Base-by-base conservation (phyloP, 345 rosid species). In the Xanthoceras sorbifolium region DNA sequence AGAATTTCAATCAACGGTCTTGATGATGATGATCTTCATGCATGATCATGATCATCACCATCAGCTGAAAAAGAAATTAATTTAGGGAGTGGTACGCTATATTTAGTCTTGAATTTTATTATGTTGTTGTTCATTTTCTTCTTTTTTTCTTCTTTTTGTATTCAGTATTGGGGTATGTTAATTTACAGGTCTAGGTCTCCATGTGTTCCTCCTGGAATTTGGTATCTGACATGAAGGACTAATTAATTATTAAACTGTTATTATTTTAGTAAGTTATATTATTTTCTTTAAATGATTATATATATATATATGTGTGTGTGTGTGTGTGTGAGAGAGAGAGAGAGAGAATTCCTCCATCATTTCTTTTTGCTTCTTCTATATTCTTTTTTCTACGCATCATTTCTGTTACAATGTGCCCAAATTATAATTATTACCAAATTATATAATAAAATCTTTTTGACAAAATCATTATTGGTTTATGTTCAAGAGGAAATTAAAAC, bases 21-120 rank as follows among this genome's bases (percentile, higher is more conserved):
- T 48, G 69, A 52, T 57, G 72, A 12, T 23, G 76, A 65, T 59
- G 25, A 31, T 64, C 44, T 31, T 52, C 74, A 22, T 75, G 64
- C 7, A 50, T 17, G n/a, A 17, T 50, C 14, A 7, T 42, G 7
- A 50, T 50, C n/a, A 50, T 50, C 46, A 42, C 46, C 55, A 65
- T 71, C 83, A 34, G 50, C 38, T 66, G 65, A 69, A 25, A 20
- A 57, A 71, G 72, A 77, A 70, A 23, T 25, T 40, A 70, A 23
- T 26, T 31, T 38, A 55, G 52, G 64, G 64, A 73, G 73, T 76
- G 84, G 85, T 78, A 82, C 81, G 80, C 57, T 72, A 72, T 50
- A 22, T 57, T 42, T 28, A 61, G 71, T 66, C 77, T 84, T 57
- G 59, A 28, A 68, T 59, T 65, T 82, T 38, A 17, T 55, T 64